A percentile compares a stretch with the other conserved stretches of the same genome.
These are phyloP conservation scores for Linum usitatissimum DNA, from an alignment of 345 rosid species.

Conservation along the genomic window DNA sequence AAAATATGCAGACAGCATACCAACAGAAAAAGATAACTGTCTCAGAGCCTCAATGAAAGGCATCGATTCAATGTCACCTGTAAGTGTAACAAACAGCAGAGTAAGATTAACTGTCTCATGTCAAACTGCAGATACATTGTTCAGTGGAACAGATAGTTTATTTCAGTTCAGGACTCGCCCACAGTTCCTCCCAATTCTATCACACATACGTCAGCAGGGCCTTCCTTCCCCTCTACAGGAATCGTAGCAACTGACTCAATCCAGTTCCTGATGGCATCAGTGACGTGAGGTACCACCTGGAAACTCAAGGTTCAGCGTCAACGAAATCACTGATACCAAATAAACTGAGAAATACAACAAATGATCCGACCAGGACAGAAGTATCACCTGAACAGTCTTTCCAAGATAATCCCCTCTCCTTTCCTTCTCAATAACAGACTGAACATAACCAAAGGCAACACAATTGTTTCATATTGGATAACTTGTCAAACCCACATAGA, in stretches of 20 bases:
- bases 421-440: constrained; percentile 30
- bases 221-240: constrained; percentile 26
- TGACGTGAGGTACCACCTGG: constrained; percentile 29
- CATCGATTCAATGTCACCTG: constrained; percentile 31
- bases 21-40: constrained; percentile 26
- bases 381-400: constrained; percentile 30
- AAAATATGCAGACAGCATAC: constrained; percentile 8
- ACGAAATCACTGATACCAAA: neutral
- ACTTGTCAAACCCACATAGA: constrained; percentile 5
- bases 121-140: neutral
- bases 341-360: neutral
- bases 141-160: neutral
- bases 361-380: neutral
- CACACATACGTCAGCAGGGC: constrained; percentile 27
- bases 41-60: constrained; percentile 28
- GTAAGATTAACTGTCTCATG: neutral
- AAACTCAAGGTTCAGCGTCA: neutral
- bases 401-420: constrained; percentile 29
- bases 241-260: constrained; percentile 17
- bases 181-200: constrained; percentile 31
- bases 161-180: constrained; percentile 17
- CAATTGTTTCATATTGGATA: neutral
- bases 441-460: constrained; percentile 1
- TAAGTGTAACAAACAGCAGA: neutral
- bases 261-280: constrained; percentile 28